A percentile compares a stretch with the other conserved stretches of the same genome.
Evolutionary conservation across 805 yeast genomes (phyloP).

Genomic region (Saturnispora kantuleensis): DNA sequence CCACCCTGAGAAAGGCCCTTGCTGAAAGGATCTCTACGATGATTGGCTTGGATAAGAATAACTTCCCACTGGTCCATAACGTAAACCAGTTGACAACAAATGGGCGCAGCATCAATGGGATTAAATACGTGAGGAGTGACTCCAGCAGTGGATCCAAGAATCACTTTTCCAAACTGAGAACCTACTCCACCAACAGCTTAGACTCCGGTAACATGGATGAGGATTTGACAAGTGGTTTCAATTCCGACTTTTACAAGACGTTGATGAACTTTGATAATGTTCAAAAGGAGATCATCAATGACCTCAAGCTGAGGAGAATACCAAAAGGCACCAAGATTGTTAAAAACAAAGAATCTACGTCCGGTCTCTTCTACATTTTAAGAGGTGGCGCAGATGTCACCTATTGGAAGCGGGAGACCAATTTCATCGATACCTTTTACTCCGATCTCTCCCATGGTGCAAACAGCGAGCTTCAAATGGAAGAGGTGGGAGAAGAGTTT

Average conservation of each 20-base stretch:
- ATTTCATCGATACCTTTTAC: constrained; percentile 9
- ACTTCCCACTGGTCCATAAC: constrained; percentile 4
- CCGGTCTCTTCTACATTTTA: constrained; percentile 73
- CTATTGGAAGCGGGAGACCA: constrained; percentile 28
- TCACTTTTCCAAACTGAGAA: constrained; percentile 11
- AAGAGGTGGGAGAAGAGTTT: constrained; percentile 24
- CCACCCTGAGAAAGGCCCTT: constrained; percentile 50
- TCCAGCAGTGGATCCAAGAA: not conserved
- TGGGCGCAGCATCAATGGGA: constrained; percentile 8
- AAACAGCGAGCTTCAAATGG: not conserved
- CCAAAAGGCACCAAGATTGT: constrained; percentile 48
- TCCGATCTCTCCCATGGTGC: constrained; percentile 6
- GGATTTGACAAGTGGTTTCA: constrained; percentile 8
- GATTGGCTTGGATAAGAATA: constrained; percentile 48
- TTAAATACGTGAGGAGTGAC: constrained; percentile 8
- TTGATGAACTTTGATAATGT: constrained; percentile 37
- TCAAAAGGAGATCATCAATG: constrained; percentile 49
- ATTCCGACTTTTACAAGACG: constrained; percentile 15
- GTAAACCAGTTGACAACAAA: constrained; percentile 4
- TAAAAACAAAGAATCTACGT: constrained; percentile 52
- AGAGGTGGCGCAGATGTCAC: constrained; percentile 67
- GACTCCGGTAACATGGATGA: constrained; percentile 4
- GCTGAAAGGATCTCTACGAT: constrained; percentile 61
- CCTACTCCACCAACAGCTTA: constrained; percentile 19
- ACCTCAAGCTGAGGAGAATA: constrained; percentile 44